Evolutionary conservation across 2,329 filamentous ascomycete genomes (phyloP).

Genomic region (Drechslera avenae): DNA sequence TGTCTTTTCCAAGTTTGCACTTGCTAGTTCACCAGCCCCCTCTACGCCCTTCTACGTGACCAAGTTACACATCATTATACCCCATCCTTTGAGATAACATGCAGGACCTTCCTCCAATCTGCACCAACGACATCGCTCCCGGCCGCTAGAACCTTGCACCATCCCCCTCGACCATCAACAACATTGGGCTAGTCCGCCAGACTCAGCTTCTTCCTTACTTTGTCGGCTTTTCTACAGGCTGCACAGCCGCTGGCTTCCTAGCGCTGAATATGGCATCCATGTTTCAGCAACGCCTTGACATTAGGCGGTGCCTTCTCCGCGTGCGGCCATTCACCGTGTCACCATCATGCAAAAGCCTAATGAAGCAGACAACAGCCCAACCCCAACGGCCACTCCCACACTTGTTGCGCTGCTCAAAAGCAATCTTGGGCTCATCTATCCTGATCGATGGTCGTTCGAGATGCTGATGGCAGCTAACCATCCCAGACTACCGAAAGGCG

Average conservation of each 20-base stretch:
- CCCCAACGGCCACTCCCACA: slow-evolving; percentile 9
- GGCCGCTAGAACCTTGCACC: slow-evolving; percentile 12
- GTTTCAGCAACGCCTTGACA: slow-evolving; percentile 13
- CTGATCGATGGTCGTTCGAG: slow-evolving; percentile 11
- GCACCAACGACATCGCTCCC: slow-evolving; percentile 19
- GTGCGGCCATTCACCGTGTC: slow-evolving; percentile 20
- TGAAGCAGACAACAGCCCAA: slow-evolving; percentile 15
- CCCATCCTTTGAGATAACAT: slow-evolving; percentile 21
- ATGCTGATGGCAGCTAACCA: slow-evolving; percentile 21
- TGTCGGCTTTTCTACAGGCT: slow-evolving; percentile 27
- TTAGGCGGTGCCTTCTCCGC: slow-evolving; percentile 18
- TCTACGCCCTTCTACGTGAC: slow-evolving; percentile 25
- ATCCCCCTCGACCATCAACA: slow-evolving; percentile 7
- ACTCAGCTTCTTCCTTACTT: slow-evolving; percentile 27
- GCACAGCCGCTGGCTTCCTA: slow-evolving; percentile 24
- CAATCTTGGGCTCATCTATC: slow-evolving; percentile 14
- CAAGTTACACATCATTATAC: slow-evolving; percentile 16
- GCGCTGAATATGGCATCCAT: slow-evolving; percentile 27
- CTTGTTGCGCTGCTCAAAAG: slow-evolving; percentile 8
- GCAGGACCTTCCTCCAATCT: slow-evolving; percentile 23
- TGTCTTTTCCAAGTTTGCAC: background rate
- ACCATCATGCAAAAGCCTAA: slow-evolving; percentile 30
- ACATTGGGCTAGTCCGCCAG: slow-evolving; percentile 24
- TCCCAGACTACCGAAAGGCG: slow-evolving; percentile 14
- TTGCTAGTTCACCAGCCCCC: slow-evolving; percentile 14